Conservation (phyloP, 495 filamentous ascomycete species). For the Podospora anserina region DNA sequence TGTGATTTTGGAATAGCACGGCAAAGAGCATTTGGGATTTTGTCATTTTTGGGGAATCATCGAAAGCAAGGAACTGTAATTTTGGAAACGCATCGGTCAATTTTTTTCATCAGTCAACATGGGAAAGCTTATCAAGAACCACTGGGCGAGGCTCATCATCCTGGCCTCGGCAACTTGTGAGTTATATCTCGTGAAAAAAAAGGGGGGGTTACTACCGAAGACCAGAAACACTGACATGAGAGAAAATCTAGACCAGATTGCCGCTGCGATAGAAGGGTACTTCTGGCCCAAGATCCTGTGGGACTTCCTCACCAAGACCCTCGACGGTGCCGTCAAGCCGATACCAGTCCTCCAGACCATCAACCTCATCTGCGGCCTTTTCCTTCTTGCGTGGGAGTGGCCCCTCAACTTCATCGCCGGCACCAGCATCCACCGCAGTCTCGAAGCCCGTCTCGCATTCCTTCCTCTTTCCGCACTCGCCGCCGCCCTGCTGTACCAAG, state of each 20-base stretch:
- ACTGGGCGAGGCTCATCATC: slow-evolving; percentile 92
- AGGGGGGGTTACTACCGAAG: background rate
- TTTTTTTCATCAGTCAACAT: slow-evolving; percentile 50
- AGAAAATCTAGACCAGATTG: slow-evolving; percentile 65
- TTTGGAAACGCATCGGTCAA: background rate
- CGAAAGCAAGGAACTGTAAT: background rate
- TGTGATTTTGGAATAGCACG: slow-evolving; percentile 16
- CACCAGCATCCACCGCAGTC: slow-evolving; percentile 73
- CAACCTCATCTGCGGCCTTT: slow-evolving; percentile 86
- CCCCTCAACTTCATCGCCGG: slow-evolving; percentile 68
- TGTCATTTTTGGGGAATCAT: background rate
- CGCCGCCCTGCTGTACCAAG: slow-evolving; percentile 82
- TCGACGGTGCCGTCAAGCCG: slow-evolving; percentile 81
- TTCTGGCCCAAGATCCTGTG: slow-evolving; percentile 99
- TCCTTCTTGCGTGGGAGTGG: slow-evolving; percentile 88
- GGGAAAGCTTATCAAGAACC: slow-evolving; percentile 98
- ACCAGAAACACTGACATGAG: slow-evolving; percentile 18
- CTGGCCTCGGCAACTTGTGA: slow-evolving; percentile 79
- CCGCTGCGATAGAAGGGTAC: slow-evolving; percentile 77
- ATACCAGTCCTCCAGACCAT: slow-evolving; percentile 87
- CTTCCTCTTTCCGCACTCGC: slow-evolving; percentile 77
- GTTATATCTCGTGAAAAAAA: slow-evolving; percentile 33
- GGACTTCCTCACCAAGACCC: slow-evolving; percentile 91
- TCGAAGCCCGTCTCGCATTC: slow-evolving; percentile 78
- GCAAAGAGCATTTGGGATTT: slow-evolving; percentile 28